Conservation (phyloP, 805 yeast genomes). For the Starmerella kuoi region DNA sequence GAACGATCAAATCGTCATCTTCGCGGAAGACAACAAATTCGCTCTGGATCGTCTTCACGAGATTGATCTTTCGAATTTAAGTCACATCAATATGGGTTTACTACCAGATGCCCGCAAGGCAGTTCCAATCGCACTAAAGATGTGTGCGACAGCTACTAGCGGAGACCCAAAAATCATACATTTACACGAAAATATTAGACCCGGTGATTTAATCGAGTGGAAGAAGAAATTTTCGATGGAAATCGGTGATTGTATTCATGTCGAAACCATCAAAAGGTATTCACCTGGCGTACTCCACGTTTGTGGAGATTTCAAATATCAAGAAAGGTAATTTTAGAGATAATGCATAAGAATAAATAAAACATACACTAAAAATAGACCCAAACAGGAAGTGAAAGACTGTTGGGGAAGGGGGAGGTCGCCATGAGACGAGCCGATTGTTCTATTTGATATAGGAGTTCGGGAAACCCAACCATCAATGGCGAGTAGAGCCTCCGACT, state of each 20-base stretch:
- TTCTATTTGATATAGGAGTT: too few relatives aligned
- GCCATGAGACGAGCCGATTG: too few relatives aligned
- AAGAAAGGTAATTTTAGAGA: background rate
- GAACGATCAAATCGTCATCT: slow-evolving; percentile 36
- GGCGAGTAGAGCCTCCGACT: background rate
- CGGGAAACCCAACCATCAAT: background rate
- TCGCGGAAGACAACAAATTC: slow-evolving; percentile 49
- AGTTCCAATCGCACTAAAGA: slow-evolving; percentile 39
- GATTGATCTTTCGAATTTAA: slow-evolving; percentile 26
- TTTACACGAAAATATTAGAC: slow-evolving; percentile 63
- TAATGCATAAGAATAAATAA: too few relatives aligned
- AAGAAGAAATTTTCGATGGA: slow-evolving; percentile 15
- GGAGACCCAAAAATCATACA: slow-evolving; percentile 31
- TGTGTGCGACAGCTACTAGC: slow-evolving; percentile 16
- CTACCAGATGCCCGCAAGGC: slow-evolving; percentile 58
- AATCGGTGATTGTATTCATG: slow-evolving; percentile 29
- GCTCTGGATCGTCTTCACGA: slow-evolving; percentile 33
- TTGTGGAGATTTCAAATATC: slow-evolving; percentile 36
- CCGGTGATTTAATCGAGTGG: slow-evolving; percentile 32
- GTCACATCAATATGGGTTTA: slow-evolving; percentile 66
- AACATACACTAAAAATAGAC: too few relatives aligned
- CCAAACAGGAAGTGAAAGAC: too few relatives aligned
- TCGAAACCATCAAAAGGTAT: slow-evolving; percentile 66
- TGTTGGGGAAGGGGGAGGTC: too few relatives aligned
- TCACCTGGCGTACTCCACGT: slow-evolving; percentile 83